Evolutionary conservation across 2,329 filamentous ascomycete species (phyloP).

Genomic region (Fusarium sp.): DNA sequence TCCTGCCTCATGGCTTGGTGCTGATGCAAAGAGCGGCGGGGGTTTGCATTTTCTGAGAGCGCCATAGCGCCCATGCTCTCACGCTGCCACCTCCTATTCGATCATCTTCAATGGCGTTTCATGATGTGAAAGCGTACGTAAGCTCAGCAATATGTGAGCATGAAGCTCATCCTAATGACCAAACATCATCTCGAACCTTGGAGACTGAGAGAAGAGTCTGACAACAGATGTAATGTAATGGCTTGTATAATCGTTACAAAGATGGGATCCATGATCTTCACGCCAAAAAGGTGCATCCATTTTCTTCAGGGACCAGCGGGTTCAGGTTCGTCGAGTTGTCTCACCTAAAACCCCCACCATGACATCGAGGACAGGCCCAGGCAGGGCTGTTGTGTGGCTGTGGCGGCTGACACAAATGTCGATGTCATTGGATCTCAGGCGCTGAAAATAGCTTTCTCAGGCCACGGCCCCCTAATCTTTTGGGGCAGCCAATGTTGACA

Average conservation of each 20-base stretch:
- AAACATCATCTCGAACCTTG: background rate
- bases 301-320: constrained; percentile 28
- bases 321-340: constrained; percentile 27
- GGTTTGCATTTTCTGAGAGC: constrained; percentile 19
- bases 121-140: constrained; percentile 22
- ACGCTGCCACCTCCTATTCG: constrained; percentile 47
- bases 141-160: constrained; percentile 18
- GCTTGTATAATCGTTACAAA: constrained; percentile 7
- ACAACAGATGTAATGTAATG: background rate
- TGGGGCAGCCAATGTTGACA: no score
- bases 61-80: constrained; percentile 42
- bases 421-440: constrained; percentile 9
- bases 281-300: constrained; percentile 15
- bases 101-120: constrained; percentile 17
- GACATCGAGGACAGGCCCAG: constrained; percentile 4
- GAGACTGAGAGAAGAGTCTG: background rate
- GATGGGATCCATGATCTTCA: background rate
- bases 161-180: background rate
- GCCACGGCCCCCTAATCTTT: background rate
- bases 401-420: constrained; percentile 41
- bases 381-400: constrained; percentile 41
- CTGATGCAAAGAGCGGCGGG: constrained; percentile 31
- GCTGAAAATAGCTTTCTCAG: constrained; percentile 45
- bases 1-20: constrained; percentile 38
- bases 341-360: constrained; percentile 18